Evolutionary conservation across 345 rosid species (phyloP).

Genomic region (Salix udensis): DNA sequence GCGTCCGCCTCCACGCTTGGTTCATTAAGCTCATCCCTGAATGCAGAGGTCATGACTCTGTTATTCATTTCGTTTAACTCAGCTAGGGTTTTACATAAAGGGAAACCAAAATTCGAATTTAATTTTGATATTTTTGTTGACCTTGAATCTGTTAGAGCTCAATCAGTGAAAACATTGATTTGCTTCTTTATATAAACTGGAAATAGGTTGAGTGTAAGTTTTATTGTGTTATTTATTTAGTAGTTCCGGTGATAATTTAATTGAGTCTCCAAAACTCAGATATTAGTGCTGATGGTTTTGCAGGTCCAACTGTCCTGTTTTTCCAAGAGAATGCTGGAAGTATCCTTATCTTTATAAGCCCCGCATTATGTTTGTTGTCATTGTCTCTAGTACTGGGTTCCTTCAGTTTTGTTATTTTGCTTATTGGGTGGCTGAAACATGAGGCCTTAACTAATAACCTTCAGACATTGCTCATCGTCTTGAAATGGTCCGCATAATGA

Average conservation of each 20-base stretch:
- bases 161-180: background rate
- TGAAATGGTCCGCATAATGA: conserved; percentile 88
- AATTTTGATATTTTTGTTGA: background rate
- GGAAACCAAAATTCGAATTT: background rate
- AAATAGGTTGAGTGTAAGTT: background rate
- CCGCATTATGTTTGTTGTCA: background rate
- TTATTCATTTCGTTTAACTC: background rate
- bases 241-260: background rate
- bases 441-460: conserved; percentile 48
- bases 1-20: conserved; percentile 92
- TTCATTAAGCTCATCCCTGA: conserved; percentile 82
- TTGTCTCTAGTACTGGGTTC: background rate
- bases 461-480: conserved; percentile 96
- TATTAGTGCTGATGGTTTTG: conserved; percentile 21
- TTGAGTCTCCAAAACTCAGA: conserved; percentile 5
- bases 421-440: conserved; percentile 4
- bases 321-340: conserved; percentile 99
- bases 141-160: background rate
- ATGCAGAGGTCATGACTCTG: conserved; percentile 53
- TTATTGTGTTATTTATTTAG: background rate
- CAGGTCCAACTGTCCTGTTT: conserved; percentile 97
- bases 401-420: conserved; percentile 5
- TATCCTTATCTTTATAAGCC: conserved; percentile 49
- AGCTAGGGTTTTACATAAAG: conserved; percentile 25
- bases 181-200: background rate